These are phyloP conservation scores for Fusarium annulatum DNA, from an alignment of 2,329 filamentous ascomycete genomes.

Conservation along the genomic window DNA sequence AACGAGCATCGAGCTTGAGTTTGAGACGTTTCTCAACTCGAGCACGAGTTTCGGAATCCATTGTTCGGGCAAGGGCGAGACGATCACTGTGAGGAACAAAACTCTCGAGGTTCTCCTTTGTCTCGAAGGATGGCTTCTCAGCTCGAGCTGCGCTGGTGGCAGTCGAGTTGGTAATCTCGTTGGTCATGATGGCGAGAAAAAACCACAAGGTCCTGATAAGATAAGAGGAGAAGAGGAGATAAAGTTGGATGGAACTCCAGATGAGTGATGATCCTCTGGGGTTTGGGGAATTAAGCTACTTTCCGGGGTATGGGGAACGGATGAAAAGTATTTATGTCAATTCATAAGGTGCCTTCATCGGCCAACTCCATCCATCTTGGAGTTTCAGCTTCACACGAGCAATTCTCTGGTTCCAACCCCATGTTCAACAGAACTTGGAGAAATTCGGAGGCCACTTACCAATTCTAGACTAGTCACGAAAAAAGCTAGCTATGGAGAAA, in stretches of 20 bases:
- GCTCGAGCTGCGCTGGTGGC: neutral
- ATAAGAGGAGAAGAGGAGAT: neutral
- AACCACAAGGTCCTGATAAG: neutral
- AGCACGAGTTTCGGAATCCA: constrained; percentile 10
- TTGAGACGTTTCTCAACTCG: constrained; percentile 72
- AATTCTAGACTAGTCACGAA: neutral
- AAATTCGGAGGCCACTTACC: neutral
- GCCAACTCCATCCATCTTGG: neutral
- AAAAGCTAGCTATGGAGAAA: neutral
- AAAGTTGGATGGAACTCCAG: constrained; percentile 2
- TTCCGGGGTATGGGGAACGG: constrained; percentile 18
- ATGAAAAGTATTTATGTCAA: constrained; percentile 12
- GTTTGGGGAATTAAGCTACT: neutral
- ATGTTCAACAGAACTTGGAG: neutral
- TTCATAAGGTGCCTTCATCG: neutral
- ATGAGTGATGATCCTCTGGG: neutral
- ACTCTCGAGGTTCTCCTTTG: neutral
- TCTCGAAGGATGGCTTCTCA: constrained; percentile 5
- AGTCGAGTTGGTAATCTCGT: constrained; percentile 12
- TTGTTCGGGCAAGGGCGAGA: neutral
- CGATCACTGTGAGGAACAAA: neutral
- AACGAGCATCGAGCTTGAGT: constrained; percentile 78
- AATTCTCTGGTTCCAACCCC: neutral
- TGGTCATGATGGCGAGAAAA: constrained; percentile 1
- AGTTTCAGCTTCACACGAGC: constrained; percentile 2